Percentiles rank a stretch among this genome's conserved stretches.
Evolutionary conservation across 75 land plant genomes (phyloP).

Genomic region (Cryptomeria japonica): DNA sequence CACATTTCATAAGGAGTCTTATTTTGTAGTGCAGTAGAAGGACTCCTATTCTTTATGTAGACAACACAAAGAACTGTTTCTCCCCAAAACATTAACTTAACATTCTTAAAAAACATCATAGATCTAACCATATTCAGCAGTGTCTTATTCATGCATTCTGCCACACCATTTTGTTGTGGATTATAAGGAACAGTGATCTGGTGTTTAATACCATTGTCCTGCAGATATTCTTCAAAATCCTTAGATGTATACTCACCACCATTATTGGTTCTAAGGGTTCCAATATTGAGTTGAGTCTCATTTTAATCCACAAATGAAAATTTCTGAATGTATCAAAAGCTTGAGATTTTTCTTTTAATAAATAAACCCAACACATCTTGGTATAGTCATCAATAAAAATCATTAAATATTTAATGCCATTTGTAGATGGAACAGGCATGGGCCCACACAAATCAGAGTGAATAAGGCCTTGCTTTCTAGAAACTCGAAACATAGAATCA

Average conservation of each 20-base stretch:
- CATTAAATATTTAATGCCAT: too few relatives aligned
- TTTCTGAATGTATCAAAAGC: background rate
- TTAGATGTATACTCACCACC: background rate
- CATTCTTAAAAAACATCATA: background rate
- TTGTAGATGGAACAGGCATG: too few relatives aligned
- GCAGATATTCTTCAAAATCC: background rate
- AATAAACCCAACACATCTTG: background rate
- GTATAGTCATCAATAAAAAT: background rate
- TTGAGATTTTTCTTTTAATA: background rate
- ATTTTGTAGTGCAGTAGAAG: too few relatives aligned
- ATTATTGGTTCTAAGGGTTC: background rate
- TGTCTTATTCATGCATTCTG: background rate
- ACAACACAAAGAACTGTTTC: background rate
- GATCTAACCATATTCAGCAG: background rate
- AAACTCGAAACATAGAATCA: too few relatives aligned
- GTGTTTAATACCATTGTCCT: background rate
- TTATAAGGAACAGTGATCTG: background rate
- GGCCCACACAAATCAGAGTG: too few relatives aligned
- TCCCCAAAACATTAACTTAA: background rate
- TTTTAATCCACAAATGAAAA: background rate
- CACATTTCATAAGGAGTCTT: too few relatives aligned
- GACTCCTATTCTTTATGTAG: too few relatives aligned
- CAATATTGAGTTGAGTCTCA: background rate
- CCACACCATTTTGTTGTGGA: background rate
- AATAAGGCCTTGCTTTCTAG: too few relatives aligned